Percentiles rank a stretch among this genome's conserved stretches.
These are phyloP conservation scores for Ganoderma sinense DNA, from an alignment of 1,284 basidiomycete species.

Conservation along the genomic window DNA sequence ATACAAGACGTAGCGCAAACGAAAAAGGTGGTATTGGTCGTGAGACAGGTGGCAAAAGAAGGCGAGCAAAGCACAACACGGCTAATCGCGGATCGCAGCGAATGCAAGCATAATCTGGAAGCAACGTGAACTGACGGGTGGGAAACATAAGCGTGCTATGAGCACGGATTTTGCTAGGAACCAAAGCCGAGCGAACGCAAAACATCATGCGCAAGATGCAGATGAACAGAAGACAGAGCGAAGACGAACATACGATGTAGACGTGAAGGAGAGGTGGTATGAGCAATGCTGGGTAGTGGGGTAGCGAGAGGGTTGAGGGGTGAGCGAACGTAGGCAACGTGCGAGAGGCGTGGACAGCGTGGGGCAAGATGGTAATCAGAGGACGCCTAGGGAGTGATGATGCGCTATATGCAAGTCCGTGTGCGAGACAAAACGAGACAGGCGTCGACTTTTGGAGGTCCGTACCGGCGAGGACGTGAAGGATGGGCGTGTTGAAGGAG, in stretches of 20 bases:
- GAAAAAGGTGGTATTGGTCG: slow-evolving; percentile 12
- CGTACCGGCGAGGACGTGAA: slow-evolving; percentile 23
- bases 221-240: slow-evolving; percentile 2
- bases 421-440: slow-evolving; percentile 21
- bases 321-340: slow-evolving; percentile 10
- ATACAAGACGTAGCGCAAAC: slow-evolving; percentile 1
- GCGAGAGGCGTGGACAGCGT: slow-evolving; percentile 1
- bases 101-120: slow-evolving; percentile 4
- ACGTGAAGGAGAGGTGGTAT: slow-evolving; percentile 12
- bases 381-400: slow-evolving; percentile 18
- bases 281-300: slow-evolving; percentile 10
- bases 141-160: not conserved
- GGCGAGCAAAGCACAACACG: not conserved
- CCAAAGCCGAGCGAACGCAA: not conserved
- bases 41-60: slow-evolving; percentile 7
- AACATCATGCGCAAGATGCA: slow-evolving; percentile 2
- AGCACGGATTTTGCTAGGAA: slow-evolving; percentile 11
- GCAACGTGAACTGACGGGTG: not conserved
- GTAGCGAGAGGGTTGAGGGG: slow-evolving; percentile 9
- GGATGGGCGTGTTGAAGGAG: slow-evolving; percentile 9
- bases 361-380: slow-evolving; percentile 14
- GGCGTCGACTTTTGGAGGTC: slow-evolving; percentile 32
- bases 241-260: not conserved
- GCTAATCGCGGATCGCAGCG: not conserved
- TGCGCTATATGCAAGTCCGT: slow-evolving; percentile 34